Evolutionary conservation across 1,284 basidiomycete species (phyloP).

Genomic region (Chiua sp.): DNA sequence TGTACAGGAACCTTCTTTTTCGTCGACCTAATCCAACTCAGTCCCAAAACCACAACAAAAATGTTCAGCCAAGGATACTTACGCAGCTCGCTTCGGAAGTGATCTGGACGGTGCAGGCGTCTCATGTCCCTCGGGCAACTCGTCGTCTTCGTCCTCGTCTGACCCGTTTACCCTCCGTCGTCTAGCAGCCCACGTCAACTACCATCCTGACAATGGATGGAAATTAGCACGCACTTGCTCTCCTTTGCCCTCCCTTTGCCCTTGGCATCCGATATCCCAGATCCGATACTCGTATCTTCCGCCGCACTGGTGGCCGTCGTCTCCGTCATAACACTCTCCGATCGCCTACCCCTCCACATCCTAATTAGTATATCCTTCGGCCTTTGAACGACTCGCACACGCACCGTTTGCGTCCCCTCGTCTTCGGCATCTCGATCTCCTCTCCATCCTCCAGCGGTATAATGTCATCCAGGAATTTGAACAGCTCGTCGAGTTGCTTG

Average conservation of each 20-base stretch:
- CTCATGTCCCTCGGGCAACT: conserved; percentile 31
- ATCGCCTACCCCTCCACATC: conserved; percentile 44
- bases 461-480: conserved; percentile 69
- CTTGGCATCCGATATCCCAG: conserved; percentile 32
- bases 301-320: conserved; percentile 38
- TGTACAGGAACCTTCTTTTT: conserved; percentile 37
- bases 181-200: conserved; percentile 31
- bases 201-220: not conserved
- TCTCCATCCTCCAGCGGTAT: conserved; percentile 62
- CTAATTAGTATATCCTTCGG: not conserved
- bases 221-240: conserved; percentile 41
- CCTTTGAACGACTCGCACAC: not conserved
- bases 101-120: conserved; percentile 42
- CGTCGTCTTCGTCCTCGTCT: conserved; percentile 45
- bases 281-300: conserved; percentile 30
- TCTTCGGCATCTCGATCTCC: conserved; percentile 47
- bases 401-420: conserved; percentile 52
- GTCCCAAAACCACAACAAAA: not conserved
- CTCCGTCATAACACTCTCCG: conserved; percentile 48
- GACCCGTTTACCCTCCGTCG: conserved; percentile 52
- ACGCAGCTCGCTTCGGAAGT: conserved; percentile 52
- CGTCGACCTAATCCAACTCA: conserved; percentile 33
- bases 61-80: conserved; percentile 23
- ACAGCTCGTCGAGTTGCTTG: conserved; percentile 63
- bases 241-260: conserved; percentile 38